These are phyloP conservation scores for Pseudogymnoascus sp. DNA, from an alignment of 2,329 filamentous ascomycete genomes.

Conservation along the genomic window DNA sequence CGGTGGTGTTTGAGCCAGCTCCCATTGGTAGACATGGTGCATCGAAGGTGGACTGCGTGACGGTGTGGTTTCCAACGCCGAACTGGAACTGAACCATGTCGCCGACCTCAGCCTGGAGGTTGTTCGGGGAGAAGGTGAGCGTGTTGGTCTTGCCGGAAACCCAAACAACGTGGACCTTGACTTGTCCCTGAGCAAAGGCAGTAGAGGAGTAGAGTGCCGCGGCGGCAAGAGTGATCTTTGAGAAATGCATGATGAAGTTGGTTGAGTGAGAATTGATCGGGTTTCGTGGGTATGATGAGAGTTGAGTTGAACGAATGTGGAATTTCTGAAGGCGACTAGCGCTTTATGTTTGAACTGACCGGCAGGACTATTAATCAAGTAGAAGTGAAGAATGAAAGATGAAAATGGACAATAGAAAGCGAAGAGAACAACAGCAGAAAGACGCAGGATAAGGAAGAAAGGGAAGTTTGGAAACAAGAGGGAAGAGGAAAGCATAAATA, in stretches of 20 bases:
- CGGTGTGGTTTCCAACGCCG: conserved; percentile 63
- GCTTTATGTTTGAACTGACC: conserved; percentile 12
- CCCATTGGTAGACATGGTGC: conserved; percentile 57
- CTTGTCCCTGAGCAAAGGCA: neutral
- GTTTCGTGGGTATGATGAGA: neutral
- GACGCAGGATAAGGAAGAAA: conserved; percentile 8
- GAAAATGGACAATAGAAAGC: conserved; percentile 10
- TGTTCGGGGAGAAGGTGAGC: conserved; percentile 57
- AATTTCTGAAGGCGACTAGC: conserved; percentile 11
- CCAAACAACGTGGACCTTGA: conserved; percentile 53
- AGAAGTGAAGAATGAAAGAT: conserved; percentile 9
- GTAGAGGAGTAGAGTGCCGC: neutral
- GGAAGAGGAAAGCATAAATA: conserved; percentile 12
- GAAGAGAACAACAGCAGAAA: conserved; percentile 8
- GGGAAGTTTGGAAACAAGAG: conserved; percentile 5
- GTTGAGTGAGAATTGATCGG: neutral
- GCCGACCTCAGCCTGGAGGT: conserved; percentile 53
- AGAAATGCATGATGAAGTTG: neutral
- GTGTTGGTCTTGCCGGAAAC: conserved; percentile 43
- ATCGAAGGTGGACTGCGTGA: conserved; percentile 69
- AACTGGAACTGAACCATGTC: conserved; percentile 62
- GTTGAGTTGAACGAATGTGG: neutral
- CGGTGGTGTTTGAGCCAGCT: conserved; percentile 39
- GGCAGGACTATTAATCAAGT: conserved; percentile 11
- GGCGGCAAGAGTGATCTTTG: neutral